These are phyloP conservation scores for Dictyophora rubrovolvata DNA, from an alignment of 768 basidiomycete genomes.

Conservation along the genomic window DNA sequence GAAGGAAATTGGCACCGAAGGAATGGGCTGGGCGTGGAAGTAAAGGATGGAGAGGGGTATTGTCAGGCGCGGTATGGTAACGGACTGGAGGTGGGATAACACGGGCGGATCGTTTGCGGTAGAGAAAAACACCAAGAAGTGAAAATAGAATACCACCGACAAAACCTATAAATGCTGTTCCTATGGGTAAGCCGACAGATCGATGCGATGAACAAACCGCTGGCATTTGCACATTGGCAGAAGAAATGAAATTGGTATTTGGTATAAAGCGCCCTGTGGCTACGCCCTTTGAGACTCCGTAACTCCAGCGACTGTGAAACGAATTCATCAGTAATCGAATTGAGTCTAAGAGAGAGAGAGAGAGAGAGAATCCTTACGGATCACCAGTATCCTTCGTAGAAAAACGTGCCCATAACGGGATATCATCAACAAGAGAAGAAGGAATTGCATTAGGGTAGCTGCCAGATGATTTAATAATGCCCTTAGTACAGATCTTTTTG, in stretches of 20 bases:
- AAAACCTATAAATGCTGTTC: conserved; percentile 5
- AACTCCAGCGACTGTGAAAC: conserved; percentile 6
- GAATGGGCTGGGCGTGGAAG: conserved; percentile 7
- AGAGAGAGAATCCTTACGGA: not conserved
- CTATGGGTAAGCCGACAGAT: conserved; percentile 4
- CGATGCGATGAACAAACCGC: not conserved
- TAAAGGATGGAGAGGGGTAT: conserved; percentile 4
- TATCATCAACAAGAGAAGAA: not conserved
- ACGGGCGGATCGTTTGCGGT: conserved; percentile 3
- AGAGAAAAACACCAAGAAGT: not conserved
- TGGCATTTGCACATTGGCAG: not conserved
- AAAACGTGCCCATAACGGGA: conserved; percentile 4
- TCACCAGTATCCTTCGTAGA: conserved; percentile 6
- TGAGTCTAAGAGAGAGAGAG: not conserved
- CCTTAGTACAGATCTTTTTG: not conserved
- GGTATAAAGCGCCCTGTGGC: conserved; percentile 1
- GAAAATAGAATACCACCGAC: conserved; percentile 1
- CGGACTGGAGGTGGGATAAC: conserved; percentile 6
- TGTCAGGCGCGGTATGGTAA: conserved; percentile 9
- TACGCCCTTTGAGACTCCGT: conserved; percentile 1
- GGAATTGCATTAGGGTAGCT: not conserved
- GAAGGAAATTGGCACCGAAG: conserved; percentile 4
- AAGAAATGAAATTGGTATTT: not conserved
- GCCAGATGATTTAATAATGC: not conserved
- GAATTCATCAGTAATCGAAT: not conserved